Conservation (phyloP, 148 eudicot genomes). For the Cornus suecica region DNA sequence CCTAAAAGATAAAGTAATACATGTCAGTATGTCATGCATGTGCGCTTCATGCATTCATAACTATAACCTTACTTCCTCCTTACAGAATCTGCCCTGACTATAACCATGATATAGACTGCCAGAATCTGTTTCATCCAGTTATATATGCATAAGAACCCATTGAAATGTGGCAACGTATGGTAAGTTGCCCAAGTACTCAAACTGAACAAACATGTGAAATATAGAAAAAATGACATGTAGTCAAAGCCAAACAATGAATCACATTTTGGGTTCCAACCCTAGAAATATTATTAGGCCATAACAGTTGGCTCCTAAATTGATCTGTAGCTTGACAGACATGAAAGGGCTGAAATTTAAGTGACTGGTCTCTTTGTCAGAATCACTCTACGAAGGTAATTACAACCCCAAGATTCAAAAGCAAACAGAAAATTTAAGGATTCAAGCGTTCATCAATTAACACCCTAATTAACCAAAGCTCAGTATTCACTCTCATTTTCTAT, state of each 20-base stretch:
- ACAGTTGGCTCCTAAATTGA: too few species aligned
- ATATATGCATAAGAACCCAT: too few species aligned
- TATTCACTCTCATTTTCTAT: not conserved
- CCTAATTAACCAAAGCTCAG: not conserved
- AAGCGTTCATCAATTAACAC: not conserved
- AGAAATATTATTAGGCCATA: too few species aligned
- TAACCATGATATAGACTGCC: not conserved
- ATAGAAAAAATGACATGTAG: not conserved
- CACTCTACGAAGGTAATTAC: not conserved
- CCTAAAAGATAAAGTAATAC: constrained; percentile 35
- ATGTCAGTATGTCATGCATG: not conserved
- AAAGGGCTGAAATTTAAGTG: too few species aligned
- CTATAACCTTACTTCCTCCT: not conserved
- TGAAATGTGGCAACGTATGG: too few species aligned
- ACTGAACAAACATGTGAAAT: too few species aligned
- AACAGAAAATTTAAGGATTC: not conserved
- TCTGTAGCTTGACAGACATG: too few species aligned
- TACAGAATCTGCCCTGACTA: not conserved
- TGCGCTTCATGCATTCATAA: not conserved
- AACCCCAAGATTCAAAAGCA: not conserved
- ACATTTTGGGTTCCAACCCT: not conserved
- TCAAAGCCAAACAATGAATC: not conserved
- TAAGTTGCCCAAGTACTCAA: too few species aligned
- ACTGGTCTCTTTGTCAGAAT: too few species aligned
- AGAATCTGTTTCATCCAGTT: not conserved